Evolutionary conservation across 164 flowering plant species (phyloP).

Genomic region (Vitis amurensis): DNA sequence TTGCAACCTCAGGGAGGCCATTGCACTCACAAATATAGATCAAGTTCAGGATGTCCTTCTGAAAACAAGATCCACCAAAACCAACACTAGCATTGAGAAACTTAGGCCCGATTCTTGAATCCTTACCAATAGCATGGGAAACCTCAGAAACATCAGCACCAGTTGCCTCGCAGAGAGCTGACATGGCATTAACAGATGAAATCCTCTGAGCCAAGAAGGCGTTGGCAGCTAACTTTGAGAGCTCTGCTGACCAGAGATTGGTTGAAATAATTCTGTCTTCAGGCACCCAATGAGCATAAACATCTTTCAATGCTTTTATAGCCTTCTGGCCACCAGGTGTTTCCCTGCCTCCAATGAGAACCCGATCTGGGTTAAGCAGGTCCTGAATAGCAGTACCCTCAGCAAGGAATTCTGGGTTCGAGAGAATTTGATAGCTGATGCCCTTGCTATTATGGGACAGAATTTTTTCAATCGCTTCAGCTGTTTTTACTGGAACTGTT

Average conservation of each 20-base stretch:
- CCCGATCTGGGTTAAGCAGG: conserved; percentile 47
- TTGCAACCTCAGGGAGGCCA: conserved; percentile 56
- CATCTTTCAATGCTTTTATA: conserved; percentile 40
- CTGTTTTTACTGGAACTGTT: conserved; percentile 59
- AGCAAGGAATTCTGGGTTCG: conserved; percentile 57
- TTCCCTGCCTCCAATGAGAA: conserved; percentile 57
- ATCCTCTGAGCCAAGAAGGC: conserved; percentile 68
- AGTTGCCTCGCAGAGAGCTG: conserved; percentile 58
- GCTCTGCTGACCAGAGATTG: conserved; percentile 62
- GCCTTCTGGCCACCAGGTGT: conserved; percentile 57
- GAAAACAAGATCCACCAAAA: conserved; percentile 58
- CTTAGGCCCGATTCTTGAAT: conserved; percentile 53
- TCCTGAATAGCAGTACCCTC: conserved; percentile 59
- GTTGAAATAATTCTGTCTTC: conserved; percentile 43
- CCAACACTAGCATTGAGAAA: conserved; percentile 62
- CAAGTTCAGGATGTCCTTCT: conserved; percentile 57
- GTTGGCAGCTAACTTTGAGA: conserved; percentile 62
- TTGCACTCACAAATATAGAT: conserved; percentile 56
- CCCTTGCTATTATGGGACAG: conserved; percentile 52
- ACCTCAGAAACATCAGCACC: conserved; percentile 53
- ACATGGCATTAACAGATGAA: conserved; percentile 63
- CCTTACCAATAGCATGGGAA: conserved; percentile 51
- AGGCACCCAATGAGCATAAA: conserved; percentile 61
- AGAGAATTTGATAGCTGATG: conserved; percentile 46
- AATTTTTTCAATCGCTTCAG: conserved; percentile 55